These are phyloP conservation scores for Adansonia gregorii DNA, from an alignment of 441 rosid species.

Conservation along the genomic window DNA sequence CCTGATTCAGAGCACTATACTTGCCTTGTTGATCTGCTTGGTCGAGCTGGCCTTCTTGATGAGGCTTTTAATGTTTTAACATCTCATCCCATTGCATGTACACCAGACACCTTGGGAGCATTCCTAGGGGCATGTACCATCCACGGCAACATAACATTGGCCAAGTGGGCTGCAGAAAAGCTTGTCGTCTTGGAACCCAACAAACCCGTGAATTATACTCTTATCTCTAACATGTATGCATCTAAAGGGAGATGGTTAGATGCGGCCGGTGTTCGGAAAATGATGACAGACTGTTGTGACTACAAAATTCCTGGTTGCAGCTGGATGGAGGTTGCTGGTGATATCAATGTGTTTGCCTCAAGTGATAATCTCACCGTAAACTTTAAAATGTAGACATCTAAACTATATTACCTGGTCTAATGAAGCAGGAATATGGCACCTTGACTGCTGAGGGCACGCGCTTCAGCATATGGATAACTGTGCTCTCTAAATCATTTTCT, in stretches of 20 bases:
- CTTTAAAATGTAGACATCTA: constrained; percentile 23
- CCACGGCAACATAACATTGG: constrained; percentile 46
- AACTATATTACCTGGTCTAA: constrained; percentile 20
- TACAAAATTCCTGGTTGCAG: constrained; percentile 67
- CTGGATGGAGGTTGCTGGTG: constrained; percentile 46
- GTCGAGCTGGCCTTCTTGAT: constrained; percentile 62
- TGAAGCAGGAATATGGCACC: constrained; percentile 6
- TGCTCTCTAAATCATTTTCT: constrained; percentile 5
- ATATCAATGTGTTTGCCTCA: constrained; percentile 29
- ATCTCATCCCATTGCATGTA: constrained; percentile 42
- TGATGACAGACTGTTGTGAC: constrained; percentile 50
- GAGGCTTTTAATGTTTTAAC: constrained; percentile 56
- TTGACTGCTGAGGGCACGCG: neutral
- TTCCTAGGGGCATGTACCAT: constrained; percentile 63
- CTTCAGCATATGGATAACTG: constrained; percentile 19
- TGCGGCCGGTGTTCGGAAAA: constrained; percentile 49
- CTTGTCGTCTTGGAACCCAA: constrained; percentile 58
- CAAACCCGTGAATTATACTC: constrained; percentile 59
- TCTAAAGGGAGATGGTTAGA: constrained; percentile 61
- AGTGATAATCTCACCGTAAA: constrained; percentile 37
- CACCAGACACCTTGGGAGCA: constrained; percentile 56
- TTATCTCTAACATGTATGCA: constrained; percentile 58
- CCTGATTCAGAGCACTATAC: constrained; percentile 65
- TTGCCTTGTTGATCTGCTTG: constrained; percentile 67
- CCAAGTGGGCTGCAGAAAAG: constrained; percentile 56